Evolutionary conservation across 768 basidiomycete species (phyloP), one percentile per base, ranked within the genome.

Genomic region (Kwoniella mangroviensis): DNA sequence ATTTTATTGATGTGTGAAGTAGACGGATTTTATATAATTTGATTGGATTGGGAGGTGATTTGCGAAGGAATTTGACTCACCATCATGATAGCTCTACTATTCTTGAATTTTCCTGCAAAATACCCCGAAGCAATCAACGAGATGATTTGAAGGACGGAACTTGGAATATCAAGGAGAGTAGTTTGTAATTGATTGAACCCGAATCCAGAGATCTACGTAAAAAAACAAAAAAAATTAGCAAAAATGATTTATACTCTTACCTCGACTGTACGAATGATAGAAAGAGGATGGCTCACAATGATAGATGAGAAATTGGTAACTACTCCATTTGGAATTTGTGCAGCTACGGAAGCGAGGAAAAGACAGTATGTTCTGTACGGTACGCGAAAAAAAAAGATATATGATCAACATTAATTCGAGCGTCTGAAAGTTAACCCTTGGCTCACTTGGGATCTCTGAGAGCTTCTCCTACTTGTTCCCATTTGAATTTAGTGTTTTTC

Each of bases 401-500:
- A 49, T 49, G 13, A 49, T 49, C 45, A 49, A 12, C 19, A 49
- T 49, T 7, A 34, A 34, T 7, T 7, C 45, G 45, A 12, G 15
- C 45, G 2, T 9, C 10, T 49, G 13, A 19, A 49, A 15, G 15
- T n/a, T n/a, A n/a, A n/a, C n/a, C n/a, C n/a, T 19, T 57, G 22
- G 24, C 56, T 45, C 24, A 60, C 53, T 84, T 84, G 11, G 83
- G 83, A 62, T 84, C 84, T n/a, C 78, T 68, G 21, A 79, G 70
- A 5, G 78, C 77, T 56, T 75, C 78, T 42, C 73, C 51, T 24
- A 84, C 78, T 69, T 85, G 85, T 56, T 82, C 82, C 56, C 61
- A 56, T 68, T 85, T 85, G 79, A 85, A 84, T 28, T 77, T 72
- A 45, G 77, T 84, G 69, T 83, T 83, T 74, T 85, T 85, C n/a